Base-by-base conservation (phyloP, 2,329 filamentous ascomycete species). In the Tolypocladium tundrense region DNA sequence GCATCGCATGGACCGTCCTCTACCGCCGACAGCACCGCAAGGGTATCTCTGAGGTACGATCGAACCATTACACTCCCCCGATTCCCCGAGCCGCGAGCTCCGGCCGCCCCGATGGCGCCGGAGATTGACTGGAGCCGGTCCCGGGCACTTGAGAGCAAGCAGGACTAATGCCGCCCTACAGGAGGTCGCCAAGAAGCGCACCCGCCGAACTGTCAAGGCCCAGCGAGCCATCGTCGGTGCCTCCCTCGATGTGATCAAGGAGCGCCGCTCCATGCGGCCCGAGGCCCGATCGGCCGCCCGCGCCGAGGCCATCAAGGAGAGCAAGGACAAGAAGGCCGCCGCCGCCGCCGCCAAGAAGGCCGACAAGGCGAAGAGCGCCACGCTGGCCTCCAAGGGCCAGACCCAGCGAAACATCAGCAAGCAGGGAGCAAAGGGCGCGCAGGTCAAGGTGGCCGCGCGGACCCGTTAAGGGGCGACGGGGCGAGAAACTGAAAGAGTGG, bases 151-250 rank as follows among this genome's bases (percentile, higher is more conserved):
- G 19, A 43, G 40, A 54, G 53, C 24, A 65, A 64, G 61, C 61
- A 65, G 60, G 61, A 66, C 77, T 81, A 67, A 81, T 74, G 69
- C 67, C 63, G 16, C 65, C 58, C 60, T 73, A 84, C 78, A 99
- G 94, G 94, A 99, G 86, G 88, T 96, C 75, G 91, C 93, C 84
- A 99, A 99, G 90, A 97, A 97, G 88, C 92, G 94, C 76, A 91
- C 91, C 69, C 94, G 94, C 84, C 91, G 91, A 76, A 91, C 91
- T 74, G 90, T 99, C 82, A 99, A 99, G 90, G 79, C 90, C 78
- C 94, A 99, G 87, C 92, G 94, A 84, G 93, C 88, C 76, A 96
- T 99, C 79, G 94, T 99, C 70, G 94, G 94, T 86, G 94, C 94
- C 69, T 97, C 94, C 65, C 92, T 99, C 79, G 94, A 99, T 77